phyloP scores from a whole-genome alignment of 1,284 basidiomycete genomes.

The Rhodotorula sp. region DNA sequence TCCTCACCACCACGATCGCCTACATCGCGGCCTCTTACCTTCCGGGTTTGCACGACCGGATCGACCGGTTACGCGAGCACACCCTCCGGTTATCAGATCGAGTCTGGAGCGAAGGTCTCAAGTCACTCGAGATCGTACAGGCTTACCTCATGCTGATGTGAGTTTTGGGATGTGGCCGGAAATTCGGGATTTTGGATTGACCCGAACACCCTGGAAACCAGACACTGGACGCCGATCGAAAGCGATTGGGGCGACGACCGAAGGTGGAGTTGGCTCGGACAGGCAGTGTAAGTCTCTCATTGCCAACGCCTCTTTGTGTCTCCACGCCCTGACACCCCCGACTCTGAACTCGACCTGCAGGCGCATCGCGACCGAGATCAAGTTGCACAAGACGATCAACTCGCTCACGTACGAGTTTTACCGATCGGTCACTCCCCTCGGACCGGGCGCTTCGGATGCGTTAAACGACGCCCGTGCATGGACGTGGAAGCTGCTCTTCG shows the following conservation, averaged over 20 bases:
- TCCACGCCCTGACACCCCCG: background rate
- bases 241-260: constrained; percentile 39
- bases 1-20: constrained; percentile 32
- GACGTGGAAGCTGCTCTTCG: constrained; percentile 32
- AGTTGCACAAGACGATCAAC: constrained; percentile 31
- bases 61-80: constrained; percentile 23
- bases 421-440: constrained; percentile 14
- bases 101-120: constrained; percentile 32
- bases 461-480: constrained; percentile 17
- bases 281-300: constrained; percentile 5
- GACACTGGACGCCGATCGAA: constrained; percentile 34
- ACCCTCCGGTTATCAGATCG: constrained; percentile 15
- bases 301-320: no score
- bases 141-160: constrained; percentile 33
- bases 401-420: constrained; percentile 27
- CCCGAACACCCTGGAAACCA: background rate
- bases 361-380: constrained; percentile 38
- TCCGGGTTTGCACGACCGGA: constrained; percentile 10
- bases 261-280: constrained; percentile 30
- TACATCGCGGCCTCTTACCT: constrained; percentile 19
- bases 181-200: no score
- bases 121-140: constrained; percentile 37
- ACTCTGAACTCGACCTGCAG: background rate
- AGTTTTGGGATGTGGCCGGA: background rate
- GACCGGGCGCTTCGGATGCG: constrained; percentile 15